These are phyloP conservation scores for Thermochaetoides dissita DNA, from an alignment of 2,329 filamentous ascomycete species.

Conservation along the genomic window DNA sequence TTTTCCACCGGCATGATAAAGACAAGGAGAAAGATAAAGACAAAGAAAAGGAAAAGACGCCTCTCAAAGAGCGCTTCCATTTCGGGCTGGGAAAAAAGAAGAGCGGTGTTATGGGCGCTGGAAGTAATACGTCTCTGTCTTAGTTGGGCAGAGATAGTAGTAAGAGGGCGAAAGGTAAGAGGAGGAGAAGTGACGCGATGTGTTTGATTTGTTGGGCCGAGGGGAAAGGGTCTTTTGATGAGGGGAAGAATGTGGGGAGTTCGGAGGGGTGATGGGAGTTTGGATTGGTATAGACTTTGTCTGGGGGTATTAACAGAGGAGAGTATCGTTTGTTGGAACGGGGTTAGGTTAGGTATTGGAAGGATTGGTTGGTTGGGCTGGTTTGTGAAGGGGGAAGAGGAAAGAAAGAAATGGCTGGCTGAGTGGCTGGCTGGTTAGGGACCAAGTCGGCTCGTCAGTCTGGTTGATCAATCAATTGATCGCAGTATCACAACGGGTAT, in stretches of 20 bases:
- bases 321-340: too few species aligned
- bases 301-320: too few species aligned
- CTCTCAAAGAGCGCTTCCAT: slow-evolving; percentile 49
- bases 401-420: too few species aligned
- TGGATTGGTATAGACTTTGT: neutral
- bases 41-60: slow-evolving; percentile 27
- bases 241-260: neutral
- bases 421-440: too few species aligned
- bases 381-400: too few species aligned
- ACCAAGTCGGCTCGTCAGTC: too few species aligned
- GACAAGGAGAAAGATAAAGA: slow-evolving; percentile 9
- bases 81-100: slow-evolving; percentile 58
- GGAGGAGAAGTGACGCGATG: neutral
- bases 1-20: neutral
- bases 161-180: neutral
- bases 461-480: too few species aligned
- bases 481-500: too few species aligned
- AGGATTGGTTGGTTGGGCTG: too few species aligned
- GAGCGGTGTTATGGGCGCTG: slow-evolving; percentile 33
- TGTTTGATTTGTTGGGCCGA: slow-evolving; percentile 2
- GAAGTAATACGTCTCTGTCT: slow-evolving; percentile 17
- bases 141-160: slow-evolving; percentile 2
- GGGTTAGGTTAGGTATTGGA: too few species aligned
- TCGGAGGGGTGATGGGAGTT: neutral
- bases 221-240: neutral